Percentiles rank a stretch among this genome's conserved stretches.
Conservation (phyloP, 164 flowering plant genomes). For the Tetracentron sinense region DNA sequence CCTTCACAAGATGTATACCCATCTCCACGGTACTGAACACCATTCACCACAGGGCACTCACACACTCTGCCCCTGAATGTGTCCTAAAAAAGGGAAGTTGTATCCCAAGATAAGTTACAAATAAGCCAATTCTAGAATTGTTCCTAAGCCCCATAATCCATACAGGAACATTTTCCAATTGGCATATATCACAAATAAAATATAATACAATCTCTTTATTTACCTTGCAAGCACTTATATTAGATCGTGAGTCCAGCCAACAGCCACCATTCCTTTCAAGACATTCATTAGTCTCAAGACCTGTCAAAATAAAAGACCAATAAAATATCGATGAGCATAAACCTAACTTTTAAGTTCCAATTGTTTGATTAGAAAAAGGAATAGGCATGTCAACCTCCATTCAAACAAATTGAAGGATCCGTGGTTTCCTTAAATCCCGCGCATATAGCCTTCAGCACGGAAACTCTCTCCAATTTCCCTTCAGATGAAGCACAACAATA, state of each 20-base stretch:
- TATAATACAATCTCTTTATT: not conserved
- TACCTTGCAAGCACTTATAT: conserved; percentile 85
- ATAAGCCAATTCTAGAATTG: not conserved
- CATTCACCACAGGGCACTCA: conserved; percentile 70
- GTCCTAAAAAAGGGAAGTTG: conserved; percentile 43
- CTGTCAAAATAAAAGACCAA: conserved; percentile 29
- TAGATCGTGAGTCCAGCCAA: conserved; percentile 54
- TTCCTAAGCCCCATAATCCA: not conserved
- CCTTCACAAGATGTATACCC: conserved; percentile 79
- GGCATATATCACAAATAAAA: not conserved
- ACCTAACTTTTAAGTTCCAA: not conserved
- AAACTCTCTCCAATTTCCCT: conserved; percentile 84
- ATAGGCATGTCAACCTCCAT: conserved; percentile 28
- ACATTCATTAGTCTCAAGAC: conserved; percentile 85
- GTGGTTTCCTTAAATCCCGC: conserved; percentile 81
- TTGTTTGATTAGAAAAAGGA: not conserved
- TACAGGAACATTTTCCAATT: not conserved
- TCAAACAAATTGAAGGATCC: conserved; percentile 57
- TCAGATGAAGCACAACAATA: conserved; percentile 17
- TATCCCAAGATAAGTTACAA: conserved; percentile 4
- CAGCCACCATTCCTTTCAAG: conserved; percentile 82
- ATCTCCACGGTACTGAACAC: conserved; percentile 83
- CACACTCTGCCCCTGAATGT: conserved; percentile 91
- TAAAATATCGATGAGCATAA: not conserved
- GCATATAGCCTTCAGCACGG: conserved; percentile 81